Conservation (phyloP, 306 rosid species). For the Rosa multiflora region DNA sequence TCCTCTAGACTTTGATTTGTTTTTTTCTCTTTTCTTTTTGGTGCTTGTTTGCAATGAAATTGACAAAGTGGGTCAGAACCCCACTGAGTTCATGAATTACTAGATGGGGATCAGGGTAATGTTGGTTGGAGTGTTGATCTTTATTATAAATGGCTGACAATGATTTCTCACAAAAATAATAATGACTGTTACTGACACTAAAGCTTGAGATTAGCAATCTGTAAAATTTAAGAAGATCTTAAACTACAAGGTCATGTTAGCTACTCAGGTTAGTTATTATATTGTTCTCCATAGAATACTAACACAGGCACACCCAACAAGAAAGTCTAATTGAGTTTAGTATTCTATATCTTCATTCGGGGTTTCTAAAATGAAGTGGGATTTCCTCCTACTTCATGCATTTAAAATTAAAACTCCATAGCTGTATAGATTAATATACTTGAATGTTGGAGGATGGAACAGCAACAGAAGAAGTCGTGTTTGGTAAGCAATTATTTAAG, state of each 20-base stretch:
- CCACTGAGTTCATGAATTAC: constrained; percentile 32
- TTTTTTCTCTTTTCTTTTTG: not conserved
- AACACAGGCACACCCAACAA: constrained; percentile 12
- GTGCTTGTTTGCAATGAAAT: constrained; percentile 3
- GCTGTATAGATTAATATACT: constrained; percentile 25
- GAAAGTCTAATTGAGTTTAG: constrained; percentile 12
- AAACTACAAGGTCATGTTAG: constrained; percentile 9
- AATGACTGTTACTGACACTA: constrained; percentile 20
- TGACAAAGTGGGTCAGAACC: constrained; percentile 17
- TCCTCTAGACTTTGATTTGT: constrained; percentile 27
- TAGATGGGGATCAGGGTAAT: constrained; percentile 22
- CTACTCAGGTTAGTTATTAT: not conserved
- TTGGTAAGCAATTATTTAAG: constrained; percentile 4
- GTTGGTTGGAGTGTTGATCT: constrained; percentile 23
- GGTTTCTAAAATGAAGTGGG: not conserved
- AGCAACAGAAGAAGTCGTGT: constrained; percentile 28
- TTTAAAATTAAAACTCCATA: not conserved
- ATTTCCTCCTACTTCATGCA: constrained; percentile 7
- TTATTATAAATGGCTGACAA: constrained; percentile 19
- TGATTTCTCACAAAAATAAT: constrained; percentile 18
- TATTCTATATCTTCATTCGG: not conserved
- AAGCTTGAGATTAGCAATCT: constrained; percentile 9
- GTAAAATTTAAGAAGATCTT: not conserved
- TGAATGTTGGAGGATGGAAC: constrained; percentile 11
- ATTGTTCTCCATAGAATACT: not conserved